These are phyloP conservation scores for Hydrangea macrophylla DNA, from an alignment of 148 eudicot genomes.

Conservation along the genomic window DNA sequence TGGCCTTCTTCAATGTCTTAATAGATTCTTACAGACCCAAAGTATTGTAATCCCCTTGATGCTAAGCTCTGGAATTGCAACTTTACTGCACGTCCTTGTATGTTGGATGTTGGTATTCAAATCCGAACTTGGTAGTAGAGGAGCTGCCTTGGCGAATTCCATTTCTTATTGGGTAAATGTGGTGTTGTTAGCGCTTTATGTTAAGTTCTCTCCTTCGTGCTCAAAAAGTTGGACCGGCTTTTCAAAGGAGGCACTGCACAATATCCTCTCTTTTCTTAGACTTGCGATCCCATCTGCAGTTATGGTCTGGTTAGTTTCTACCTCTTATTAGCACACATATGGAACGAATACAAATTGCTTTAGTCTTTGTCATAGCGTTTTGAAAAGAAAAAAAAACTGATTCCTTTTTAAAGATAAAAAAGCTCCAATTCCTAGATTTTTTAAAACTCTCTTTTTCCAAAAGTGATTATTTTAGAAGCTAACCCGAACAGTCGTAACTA, in stretches of 20 bases:
- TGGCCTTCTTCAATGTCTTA: constrained; percentile 52
- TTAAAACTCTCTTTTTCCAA: too few relatives aligned
- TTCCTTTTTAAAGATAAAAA: too few relatives aligned
- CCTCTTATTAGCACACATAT: too few relatives aligned
- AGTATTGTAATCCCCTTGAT: constrained; percentile 63
- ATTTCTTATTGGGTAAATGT: constrained; percentile 59
- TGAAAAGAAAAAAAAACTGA: neutral
- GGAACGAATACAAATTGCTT: too few relatives aligned
- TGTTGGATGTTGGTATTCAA: constrained; percentile 64
- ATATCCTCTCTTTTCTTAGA: constrained; percentile 31
- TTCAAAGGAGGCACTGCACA: constrained; percentile 39
- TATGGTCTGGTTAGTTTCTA: constrained; percentile 47
- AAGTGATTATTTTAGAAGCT: too few relatives aligned
- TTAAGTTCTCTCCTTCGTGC: constrained; percentile 52
- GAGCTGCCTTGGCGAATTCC: constrained; percentile 64
- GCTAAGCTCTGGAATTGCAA: constrained; percentile 47
- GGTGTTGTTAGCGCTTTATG: constrained; percentile 34
- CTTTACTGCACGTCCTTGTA: constrained; percentile 38
- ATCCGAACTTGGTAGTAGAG: constrained; percentile 46
- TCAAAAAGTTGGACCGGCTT: constrained; percentile 53
- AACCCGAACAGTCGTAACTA: too few relatives aligned
- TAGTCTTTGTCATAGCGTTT: too few relatives aligned
- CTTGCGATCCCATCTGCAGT: constrained; percentile 56
- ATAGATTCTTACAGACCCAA: constrained; percentile 59
- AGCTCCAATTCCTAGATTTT: too few relatives aligned